Evolutionary conservation across 78 protist species (phyloP), one percentile per base, ranked within the genome.

Genomic region (Capsaspora owczarzaki): DNA sequence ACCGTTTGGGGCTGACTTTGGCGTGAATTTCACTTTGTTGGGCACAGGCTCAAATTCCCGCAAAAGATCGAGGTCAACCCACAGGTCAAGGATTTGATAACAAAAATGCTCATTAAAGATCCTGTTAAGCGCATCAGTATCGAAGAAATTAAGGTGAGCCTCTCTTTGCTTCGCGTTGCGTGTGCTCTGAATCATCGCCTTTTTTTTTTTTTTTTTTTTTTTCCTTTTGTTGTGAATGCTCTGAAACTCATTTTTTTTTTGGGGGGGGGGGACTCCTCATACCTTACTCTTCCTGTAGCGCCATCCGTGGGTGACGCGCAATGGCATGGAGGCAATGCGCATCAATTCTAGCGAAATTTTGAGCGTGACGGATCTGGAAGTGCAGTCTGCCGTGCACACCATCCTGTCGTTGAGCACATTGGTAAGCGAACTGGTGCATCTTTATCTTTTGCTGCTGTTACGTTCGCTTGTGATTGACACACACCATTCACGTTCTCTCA

Each of bases 81-180:
- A 37, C 33, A 3, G 0, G 33, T 56, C 35, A 56, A 56, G 66
- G 76, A 82, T 16, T 70, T 82, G 43, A 60, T 82, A 29, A 4
- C 40, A 0, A 51, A 80, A 25, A 53, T 82, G 85, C 85, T 82
- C 16, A 38, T 37, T 22, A 82, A 82, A 51, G 71, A 71, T 25
- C 53, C 79, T 27, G 14, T 2, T 14, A 2, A 41, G 60, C 79
- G 85, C 31, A 23, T 53, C 14, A 74, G 75, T 12, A 43, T 74
- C 44, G 71, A 19, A 0, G 74, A 43, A 33, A 56, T 56, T 29
- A 56, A 56, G 66, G 66, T 56, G 20, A 2, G 66, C n/a, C 8
- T 12, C 10, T 49, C 16, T 49, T 16, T 20, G n/a, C 10, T 10
- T 49, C 16, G 56, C 56, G 10, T 10, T 49, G 10, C n/a, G 10